Evolutionary conservation across 306 rosid genomes (phyloP), one percentile per base, ranked within the genome.

Genomic region (Quercus glauca): DNA sequence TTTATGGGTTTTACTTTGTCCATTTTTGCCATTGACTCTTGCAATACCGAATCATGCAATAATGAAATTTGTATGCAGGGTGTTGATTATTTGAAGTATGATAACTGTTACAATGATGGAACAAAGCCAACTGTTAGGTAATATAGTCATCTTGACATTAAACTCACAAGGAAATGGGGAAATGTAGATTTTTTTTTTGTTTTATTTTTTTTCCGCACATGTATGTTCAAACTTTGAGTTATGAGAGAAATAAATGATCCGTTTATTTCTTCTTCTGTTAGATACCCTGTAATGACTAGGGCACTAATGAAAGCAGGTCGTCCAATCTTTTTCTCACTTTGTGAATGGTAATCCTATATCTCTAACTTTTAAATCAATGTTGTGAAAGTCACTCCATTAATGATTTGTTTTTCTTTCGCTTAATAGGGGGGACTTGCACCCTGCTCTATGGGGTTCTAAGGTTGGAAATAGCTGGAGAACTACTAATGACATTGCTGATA

Each of bases 401-500:
- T 35, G 72, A 35, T 49, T 14, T n/a, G 37, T 35, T n/a, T 78
- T 41, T 51, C 29, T 21, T 61, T 52, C 67, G 1, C 7, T 59
- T 59, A 53, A 70, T 69, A 91, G 99, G 98, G 99, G 99, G 83
- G 99, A 95, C 78, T 3, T 93, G 93, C 98, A 95, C 63, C 99
- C 98, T 26, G 98, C 98, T 85, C 57, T 89, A 69, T 95, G 99
- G 98, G 98, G 98, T 58, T 87, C 76, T 35, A 86, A 78, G 83
- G 70, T 93, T 10, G 99, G 99, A 87, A 95, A 95, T 85, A 95
- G 98, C 80, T 95, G 99, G 99, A 91, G 99, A 90, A 95, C 97
- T 72, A 95, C 98, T 1, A 60, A 71, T 76, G 99, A 95, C 88
- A 95, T 95, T 49, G 55, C 56, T 53, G 97, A 93, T 87, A 73